A percentile compares a stretch with the other conserved stretches of the same genome.
Evolutionary conservation across 257 asterid genomes (phyloP).

Genomic region (Linaria vulgaris): DNA sequence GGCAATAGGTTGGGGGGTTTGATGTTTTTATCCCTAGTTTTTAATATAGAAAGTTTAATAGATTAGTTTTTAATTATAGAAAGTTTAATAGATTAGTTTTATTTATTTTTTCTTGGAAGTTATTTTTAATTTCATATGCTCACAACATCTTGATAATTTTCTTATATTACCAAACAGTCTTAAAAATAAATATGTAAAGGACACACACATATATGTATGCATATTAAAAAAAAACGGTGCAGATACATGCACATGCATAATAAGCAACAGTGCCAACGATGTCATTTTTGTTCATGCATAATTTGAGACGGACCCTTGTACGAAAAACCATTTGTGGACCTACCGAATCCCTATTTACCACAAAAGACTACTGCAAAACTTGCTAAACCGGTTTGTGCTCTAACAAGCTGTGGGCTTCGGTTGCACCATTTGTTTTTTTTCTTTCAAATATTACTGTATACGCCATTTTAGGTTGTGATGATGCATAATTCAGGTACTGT

Average conservation of each 20-base stretch:
- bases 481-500: constrained; percentile 14
- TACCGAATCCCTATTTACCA: not conserved
- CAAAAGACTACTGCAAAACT: constrained; percentile 2
- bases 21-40: too few species aligned
- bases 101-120: too few species aligned
- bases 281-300: constrained; percentile 15
- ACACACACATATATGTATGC: too few species aligned
- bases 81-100: too few species aligned
- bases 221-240: not conserved
- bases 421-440: constrained; percentile 14
- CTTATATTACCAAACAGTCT: not conserved
- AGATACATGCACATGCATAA: not conserved
- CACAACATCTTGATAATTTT: too few species aligned
- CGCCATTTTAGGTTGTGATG: not conserved
- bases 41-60: too few species aligned
- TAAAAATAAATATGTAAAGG: too few species aligned
- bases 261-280: constrained; percentile 8
- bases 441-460: not conserved
- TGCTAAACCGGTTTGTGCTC: constrained; percentile 23
- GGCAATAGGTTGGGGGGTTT: too few species aligned
- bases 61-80: too few species aligned
- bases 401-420: constrained; percentile 22
- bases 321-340: not conserved
- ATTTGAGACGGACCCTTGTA: not conserved
- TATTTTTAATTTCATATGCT: too few species aligned